phyloP scores from a whole-genome alignment of 441 rosid genomes.

The Kokia cookei region DNA sequence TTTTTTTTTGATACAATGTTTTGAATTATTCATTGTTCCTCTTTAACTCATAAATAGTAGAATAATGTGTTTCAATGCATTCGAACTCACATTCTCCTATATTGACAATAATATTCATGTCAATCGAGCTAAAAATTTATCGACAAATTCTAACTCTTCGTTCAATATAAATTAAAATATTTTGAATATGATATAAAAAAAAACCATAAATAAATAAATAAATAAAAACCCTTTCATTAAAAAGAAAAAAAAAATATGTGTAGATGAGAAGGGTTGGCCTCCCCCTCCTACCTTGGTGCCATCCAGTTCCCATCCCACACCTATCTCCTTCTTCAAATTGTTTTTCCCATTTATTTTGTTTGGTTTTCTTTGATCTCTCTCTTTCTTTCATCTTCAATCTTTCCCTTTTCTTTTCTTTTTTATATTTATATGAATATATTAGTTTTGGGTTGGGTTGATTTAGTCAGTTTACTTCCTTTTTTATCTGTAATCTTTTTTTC shows the following conservation, averaged over 20 bases:
- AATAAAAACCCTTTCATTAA: neutral
- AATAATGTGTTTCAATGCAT: too few species aligned
- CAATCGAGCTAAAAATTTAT: too few species aligned
- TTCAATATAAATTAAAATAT: too few species aligned
- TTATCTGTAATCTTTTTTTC: neutral
- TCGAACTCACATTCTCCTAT: too few species aligned
- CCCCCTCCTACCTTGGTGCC: conserved; percentile 9
- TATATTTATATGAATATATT: conserved; percentile 14
- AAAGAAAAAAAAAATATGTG: neutral
- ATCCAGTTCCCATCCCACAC: conserved; percentile 13
- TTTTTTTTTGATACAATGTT: too few species aligned
- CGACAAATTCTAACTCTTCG: too few species aligned
- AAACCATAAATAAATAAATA: neutral
- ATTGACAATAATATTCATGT: too few species aligned
- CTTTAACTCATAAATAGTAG: too few species aligned
- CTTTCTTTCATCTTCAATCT: neutral
- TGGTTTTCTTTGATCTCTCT: too few species aligned
- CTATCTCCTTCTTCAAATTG: neutral
- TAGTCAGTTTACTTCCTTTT: neutral
- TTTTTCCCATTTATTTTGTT: neutral
- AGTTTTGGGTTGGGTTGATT: neutral
- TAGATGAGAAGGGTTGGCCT: conserved; percentile 17
- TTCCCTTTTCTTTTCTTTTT: neutral
- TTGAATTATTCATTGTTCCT: too few species aligned
- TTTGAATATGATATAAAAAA: too few species aligned